phyloP scores from a whole-genome alignment of 768 basidiomycete genomes.

The Tulasnella sp. region DNA sequence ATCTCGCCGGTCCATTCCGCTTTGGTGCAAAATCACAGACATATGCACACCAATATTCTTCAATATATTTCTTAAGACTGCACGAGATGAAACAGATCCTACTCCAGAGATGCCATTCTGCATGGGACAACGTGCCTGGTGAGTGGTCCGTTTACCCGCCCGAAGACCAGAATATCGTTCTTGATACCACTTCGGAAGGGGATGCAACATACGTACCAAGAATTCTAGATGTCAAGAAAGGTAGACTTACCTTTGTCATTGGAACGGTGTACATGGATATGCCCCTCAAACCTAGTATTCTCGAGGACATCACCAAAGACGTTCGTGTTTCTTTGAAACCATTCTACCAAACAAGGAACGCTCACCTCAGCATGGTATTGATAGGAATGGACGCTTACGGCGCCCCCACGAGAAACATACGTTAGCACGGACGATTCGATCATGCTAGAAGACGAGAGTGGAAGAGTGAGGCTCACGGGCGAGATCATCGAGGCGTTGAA shows the following conservation, averaged over 20 bases:
- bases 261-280: constrained; percentile 99
- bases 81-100: constrained; percentile 38
- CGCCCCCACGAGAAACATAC: constrained; percentile 61
- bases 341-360: neutral
- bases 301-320: constrained; percentile 87
- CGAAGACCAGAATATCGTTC: neutral
- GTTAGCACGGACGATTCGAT: constrained; percentile 64
- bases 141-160: neutral
- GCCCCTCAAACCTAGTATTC: constrained; percentile 96
- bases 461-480: constrained; percentile 80
- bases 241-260: constrained; percentile 75
- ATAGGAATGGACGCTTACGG: constrained; percentile 82
- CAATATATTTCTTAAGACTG: constrained; percentile 55
- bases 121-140: constrained; percentile 41
- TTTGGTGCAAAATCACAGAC: constrained; percentile 36
- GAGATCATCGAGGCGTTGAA: constrained; percentile 40
- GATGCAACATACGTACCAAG: constrained; percentile 60
- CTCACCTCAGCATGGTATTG: neutral
- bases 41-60: constrained; percentile 59
- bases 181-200: constrained; percentile 34
- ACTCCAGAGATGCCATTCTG: constrained; percentile 35
- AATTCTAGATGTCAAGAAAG: constrained; percentile 77
- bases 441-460: constrained; percentile 94
- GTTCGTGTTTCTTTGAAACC: constrained; percentile 37
- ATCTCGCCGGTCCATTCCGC: constrained; percentile 27